Evolutionary conservation across 495 filamentous ascomycete species (phyloP), one percentile per base, ranked within the genome.

Genomic region (Penicillium bovifimosum): DNA sequence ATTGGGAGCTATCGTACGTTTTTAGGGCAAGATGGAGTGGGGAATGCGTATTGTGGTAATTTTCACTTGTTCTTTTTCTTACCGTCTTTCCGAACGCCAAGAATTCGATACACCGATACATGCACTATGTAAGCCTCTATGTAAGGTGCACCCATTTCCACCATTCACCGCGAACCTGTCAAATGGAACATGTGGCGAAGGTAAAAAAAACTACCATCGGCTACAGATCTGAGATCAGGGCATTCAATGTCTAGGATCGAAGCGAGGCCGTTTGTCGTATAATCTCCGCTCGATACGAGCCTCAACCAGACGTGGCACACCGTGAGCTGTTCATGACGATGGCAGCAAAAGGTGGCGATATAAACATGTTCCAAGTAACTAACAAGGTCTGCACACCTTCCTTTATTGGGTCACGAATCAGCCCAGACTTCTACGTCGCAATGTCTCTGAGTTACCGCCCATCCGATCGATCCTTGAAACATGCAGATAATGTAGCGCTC

Each of bases 31-130:
- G 14, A 42, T 40, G 33, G 8, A 44, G 53, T 48, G 32, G 36
- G 26, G 35, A 47, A 18, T 13, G 10, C 18, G 51, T 47, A 58
- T 26, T 26, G 9, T 26, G 16, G 57, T 60, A 60, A 46, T 60
- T 60, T 59, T 52, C 44, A 52, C 2, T 27, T 20, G 13, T 18
- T 27, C 11, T 31, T 33, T 35, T 52, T 16, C 27, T 24, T 36
- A 28, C 5, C 16, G 9, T 7, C 8, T 17, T 40, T 24, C 10
- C 14, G 4, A n/a, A 46, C 16, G 39, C 48, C 39, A 50, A 50
- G 48, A 16, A 11, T 16, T 42, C n/a, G 5, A 41, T 42, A 41
- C 29, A 17, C 5, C 20, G 24, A 34, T 48, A 39, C 41, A 11
- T 2, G 10, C 34, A 48, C 45, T 38, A 24, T 24, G 20, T 24